phyloP scores from a whole-genome alignment of 1,284 basidiomycete genomes.

The Cryptococcus deneoformans region DNA sequence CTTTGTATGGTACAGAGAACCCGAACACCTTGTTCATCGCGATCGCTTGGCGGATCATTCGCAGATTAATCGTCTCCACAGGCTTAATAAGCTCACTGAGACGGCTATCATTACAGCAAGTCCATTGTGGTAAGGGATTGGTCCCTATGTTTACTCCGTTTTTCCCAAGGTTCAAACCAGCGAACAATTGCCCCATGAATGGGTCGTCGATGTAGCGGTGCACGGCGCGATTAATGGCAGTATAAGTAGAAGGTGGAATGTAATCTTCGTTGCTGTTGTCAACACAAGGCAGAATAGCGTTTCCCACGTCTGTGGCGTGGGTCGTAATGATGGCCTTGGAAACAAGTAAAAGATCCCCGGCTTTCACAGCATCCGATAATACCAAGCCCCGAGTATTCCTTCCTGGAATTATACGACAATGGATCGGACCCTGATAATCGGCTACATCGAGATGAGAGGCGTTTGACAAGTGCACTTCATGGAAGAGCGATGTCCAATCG shows the following conservation, averaged over 20 bases:
- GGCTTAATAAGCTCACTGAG: background rate
- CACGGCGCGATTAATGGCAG: slow-evolving; percentile 1
- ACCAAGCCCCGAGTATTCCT: slow-evolving; percentile 1
- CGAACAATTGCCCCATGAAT: background rate
- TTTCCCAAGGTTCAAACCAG: background rate
- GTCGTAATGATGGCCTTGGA: slow-evolving; percentile 2
- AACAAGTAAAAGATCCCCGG: slow-evolving; percentile 9
- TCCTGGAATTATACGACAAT: background rate
- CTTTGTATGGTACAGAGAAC: background rate
- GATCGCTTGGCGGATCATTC: background rate
- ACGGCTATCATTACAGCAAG: background rate
- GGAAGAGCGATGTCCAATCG: slow-evolving; percentile 3
- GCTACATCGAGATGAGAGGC: slow-evolving; percentile 3
- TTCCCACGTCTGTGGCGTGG: background rate
- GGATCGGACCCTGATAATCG: slow-evolving; percentile 8
- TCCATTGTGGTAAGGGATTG: too few species aligned
- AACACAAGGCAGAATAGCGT: background rate
- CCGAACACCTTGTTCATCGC: background rate
- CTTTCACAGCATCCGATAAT: slow-evolving; percentile 4
- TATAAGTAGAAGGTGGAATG: background rate
- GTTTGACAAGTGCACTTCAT: background rate
- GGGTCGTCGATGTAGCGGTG: slow-evolving; percentile 5
- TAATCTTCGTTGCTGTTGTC: background rate
- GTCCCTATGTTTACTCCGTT: background rate
- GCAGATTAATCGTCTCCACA: background rate